Evolutionary conservation across 306 rosid species (phyloP), one percentile per base, ranked within the genome.

Genomic region (Rosa lucieae): DNA sequence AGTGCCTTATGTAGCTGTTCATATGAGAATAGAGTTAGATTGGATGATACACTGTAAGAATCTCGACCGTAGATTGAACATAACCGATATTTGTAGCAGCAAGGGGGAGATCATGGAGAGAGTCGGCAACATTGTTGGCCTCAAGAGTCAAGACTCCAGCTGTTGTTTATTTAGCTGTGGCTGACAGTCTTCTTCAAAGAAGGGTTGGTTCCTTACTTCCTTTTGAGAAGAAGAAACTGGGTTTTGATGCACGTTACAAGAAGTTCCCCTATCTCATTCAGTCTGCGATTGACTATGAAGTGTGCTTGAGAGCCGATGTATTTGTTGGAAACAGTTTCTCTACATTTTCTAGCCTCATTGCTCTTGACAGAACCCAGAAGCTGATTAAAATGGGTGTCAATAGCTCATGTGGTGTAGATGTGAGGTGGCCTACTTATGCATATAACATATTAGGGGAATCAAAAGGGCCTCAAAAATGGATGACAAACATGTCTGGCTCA

Each of bases 1-100:
- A 49, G 80, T 85, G 70, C 93, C 97, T 37, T 94, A 81, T 77
- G 84, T 89, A 15, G 93, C 98, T 11, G 97, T 90, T 21, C 98
- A 94, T 75, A 94, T 94, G 98, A 88, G 98, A 84, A 85, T 94
- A 69, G 98, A 94, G 74, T 88, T 90, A 80, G 98, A 92, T 29
- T 94, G 98, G 98, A 91, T 94, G 97, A 92, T 94, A 68, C 98
- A 94, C 59, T 94, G 98, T 77, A 89, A 89, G 80, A 92, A 94
- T 52, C 56, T 88, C 65, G 94, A 94, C 87, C 90, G 83, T 72
- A 86, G 96, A 81, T 76, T 71, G 77, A 92, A 89, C 80, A 82
- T 90, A 23, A 84, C 59, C 48, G 88, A 89, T 81, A 94, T 94
- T 39, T 94, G 98, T 66, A 88, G 98, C 43, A 86, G 93, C 91